Base-by-base conservation (phyloP, 306 rosid genomes). In the Castanea crenata region DNA sequence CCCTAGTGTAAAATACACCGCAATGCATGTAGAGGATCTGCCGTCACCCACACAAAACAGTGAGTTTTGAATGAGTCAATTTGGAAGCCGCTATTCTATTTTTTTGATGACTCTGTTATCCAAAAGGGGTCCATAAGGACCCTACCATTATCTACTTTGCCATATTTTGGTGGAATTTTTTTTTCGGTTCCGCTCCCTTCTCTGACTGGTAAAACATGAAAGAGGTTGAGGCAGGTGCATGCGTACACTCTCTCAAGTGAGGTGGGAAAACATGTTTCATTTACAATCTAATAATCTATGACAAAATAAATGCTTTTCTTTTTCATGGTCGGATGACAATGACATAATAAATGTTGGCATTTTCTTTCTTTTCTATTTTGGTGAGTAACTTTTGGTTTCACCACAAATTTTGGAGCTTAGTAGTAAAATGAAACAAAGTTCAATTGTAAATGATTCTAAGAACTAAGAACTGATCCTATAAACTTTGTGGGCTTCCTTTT, bases 91-190 rank as follows among this genome's bases (percentile, higher is more conserved):
- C 80, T 84, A 74, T 77, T 76, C 70, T 57, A 80, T 71, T 56
- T 54, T 83, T 71, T 56, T 76, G 41, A 27, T 31, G 44, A 73
- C 81, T 58, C 79, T 85, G 77, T 71, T 54, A 21, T 57, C 64
- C 69, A 79, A 86, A 86, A 64, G 81, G 78, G 51, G 59, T 78
- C 78, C 86, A 63, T 57, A 10, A 81, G 6, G 88, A 81, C 89
- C 92, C 91, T 81, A 93, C 89, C 90, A 85, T 81, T 76, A 79
- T 80, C 89, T 88, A 55, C 71, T 70, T 65, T 80, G 83, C 76
- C 85, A 55, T 35, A 21, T 73, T 31, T 57, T 11, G 7, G 46
- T n/a, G 73, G 51, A n/a, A 29, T 27, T 46, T 8, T 7, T 46
- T 8, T 7, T 55, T 79, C 56, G 75, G 64, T 71, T 41, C 55